Evolutionary conservation across 225 moss, liverwort and hornwort genomes (phyloP).

Genomic region (Straminergon stramineum): DNA sequence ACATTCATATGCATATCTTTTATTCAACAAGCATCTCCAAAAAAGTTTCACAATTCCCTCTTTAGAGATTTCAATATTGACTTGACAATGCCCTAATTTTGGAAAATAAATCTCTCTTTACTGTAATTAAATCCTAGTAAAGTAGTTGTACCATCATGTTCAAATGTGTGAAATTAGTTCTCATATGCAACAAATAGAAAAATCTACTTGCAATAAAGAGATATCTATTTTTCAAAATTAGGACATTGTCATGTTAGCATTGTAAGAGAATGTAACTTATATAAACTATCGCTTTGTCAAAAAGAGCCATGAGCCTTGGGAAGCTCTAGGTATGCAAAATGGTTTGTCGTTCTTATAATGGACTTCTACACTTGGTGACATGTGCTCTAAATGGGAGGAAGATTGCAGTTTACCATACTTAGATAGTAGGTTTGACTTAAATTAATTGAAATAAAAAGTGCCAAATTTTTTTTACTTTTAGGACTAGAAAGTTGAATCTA

Average conservation of each 20-base stretch:
- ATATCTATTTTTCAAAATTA: not conserved
- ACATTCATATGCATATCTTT: not conserved
- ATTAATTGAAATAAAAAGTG: no score
- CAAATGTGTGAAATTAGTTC: no score
- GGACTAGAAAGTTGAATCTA: no score
- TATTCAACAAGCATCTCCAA: no score
- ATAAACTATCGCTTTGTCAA: no score
- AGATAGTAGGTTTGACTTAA: no score
- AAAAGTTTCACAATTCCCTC: no score
- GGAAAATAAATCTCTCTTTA: not conserved
- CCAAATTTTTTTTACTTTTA: no score
- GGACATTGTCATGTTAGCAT: no score
- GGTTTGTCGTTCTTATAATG: rapidly evolving
- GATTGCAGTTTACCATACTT: not conserved
- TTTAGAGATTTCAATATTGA: not conserved
- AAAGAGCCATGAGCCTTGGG: rapidly evolving
- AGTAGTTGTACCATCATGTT: no score
- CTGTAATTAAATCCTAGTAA: not conserved
- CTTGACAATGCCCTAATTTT: not conserved
- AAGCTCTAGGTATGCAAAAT: rapidly evolving
- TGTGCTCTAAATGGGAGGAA: not conserved
- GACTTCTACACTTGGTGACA: rapidly evolving
- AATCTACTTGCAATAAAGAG: not conserved
- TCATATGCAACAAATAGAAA: no score
- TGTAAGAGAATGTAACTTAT: no score